Base-by-base conservation (phyloP, 139 green algal species). In the Diplosphaera chodatii region DNA sequence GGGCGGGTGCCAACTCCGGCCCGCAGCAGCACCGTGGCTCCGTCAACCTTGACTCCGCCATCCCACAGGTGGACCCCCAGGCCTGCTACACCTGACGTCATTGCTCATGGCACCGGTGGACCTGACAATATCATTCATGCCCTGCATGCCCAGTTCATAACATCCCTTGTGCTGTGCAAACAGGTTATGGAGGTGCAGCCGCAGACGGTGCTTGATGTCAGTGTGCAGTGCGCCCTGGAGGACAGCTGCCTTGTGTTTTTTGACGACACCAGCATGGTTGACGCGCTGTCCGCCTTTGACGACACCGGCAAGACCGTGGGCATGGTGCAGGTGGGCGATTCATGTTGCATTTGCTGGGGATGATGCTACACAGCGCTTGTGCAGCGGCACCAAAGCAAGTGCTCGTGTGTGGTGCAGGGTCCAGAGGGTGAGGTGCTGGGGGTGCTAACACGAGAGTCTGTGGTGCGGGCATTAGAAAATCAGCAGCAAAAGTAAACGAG, bases 181-280 rank as follows among this genome's bases (percentile, higher is more conserved):
- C 48, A 59, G 48, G 48, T 25, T 3, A 59, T 59, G 48, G 48
- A 59, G 13, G 16, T 3, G 48, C 66, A 69, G 2, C 32, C 28
- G 4, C 22, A 66, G 55, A 20, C 23, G n/a, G 34, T 32, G 55
- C 16, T 41, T 1, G 59, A 40, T 41, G 25, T 33, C 10, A 70
- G 71, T 28, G 64, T 71, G 64, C 34, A 37, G 29, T 70, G 63
- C 59, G 71, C 71, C 15, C 29, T 70, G n/a, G 71, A 76, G 29
- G 63, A 71, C 22, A 63, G 25, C 16, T 70, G 63, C 63, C 34
- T 76, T 10, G 37, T 71, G 28, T 32, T 71, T 37, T 40, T 23
- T 22, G 3, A 32, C 15, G 71, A 70, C 22, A 71, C 40, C 8
- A 56, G 22, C 28, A 76, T 76, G 71, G 32, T 29, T 8, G 71